Conservation (phyloP, 192 early-diverging fungal species). For the Coemansia sp. region DNA sequence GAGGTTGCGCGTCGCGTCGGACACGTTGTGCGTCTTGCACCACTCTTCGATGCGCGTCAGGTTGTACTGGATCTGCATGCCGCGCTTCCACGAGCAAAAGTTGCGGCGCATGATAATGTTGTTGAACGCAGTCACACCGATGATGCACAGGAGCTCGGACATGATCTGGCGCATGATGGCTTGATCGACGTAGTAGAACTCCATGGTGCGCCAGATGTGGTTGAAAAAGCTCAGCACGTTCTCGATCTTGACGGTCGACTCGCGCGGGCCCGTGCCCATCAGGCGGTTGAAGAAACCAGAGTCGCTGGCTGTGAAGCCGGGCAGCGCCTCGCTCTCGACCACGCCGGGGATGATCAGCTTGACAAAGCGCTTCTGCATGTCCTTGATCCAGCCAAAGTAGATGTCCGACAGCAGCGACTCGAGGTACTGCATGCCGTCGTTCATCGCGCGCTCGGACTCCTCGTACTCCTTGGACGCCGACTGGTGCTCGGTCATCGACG, state of each 20-base stretch:
- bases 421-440: too few relatives aligned
- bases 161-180: slow-evolving; percentile 90
- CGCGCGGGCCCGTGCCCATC: slow-evolving; percentile 71
- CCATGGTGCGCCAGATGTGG: slow-evolving; percentile 93
- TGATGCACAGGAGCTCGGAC: slow-evolving; percentile 92
- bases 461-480: too few relatives aligned
- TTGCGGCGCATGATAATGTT: slow-evolving; percentile 97
- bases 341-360: too few relatives aligned
- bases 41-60: slow-evolving; percentile 97
- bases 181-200: slow-evolving; percentile 95
- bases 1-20: slow-evolving; percentile 85
- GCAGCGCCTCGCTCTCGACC: too few relatives aligned
- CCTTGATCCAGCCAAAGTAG: too few relatives aligned
- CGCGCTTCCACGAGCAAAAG: slow-evolving; percentile 99
- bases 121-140: slow-evolving; percentile 95
- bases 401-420: too few relatives aligned
- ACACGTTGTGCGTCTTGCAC: slow-evolving; percentile 94
- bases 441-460: too few relatives aligned
- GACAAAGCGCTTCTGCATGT: too few relatives aligned
- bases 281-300: too few relatives aligned
- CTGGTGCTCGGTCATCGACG: too few relatives aligned
- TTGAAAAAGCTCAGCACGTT: slow-evolving; percentile 92
- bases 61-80: slow-evolving; percentile 99
- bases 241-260: slow-evolving; percentile 85
- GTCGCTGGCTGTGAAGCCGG: too few relatives aligned